A percentile compares a stretch with the other conserved stretches of the same genome.
Conservation (phyloP, 2,329 filamentous ascomycete species). For the Neonectria sp. region DNA sequence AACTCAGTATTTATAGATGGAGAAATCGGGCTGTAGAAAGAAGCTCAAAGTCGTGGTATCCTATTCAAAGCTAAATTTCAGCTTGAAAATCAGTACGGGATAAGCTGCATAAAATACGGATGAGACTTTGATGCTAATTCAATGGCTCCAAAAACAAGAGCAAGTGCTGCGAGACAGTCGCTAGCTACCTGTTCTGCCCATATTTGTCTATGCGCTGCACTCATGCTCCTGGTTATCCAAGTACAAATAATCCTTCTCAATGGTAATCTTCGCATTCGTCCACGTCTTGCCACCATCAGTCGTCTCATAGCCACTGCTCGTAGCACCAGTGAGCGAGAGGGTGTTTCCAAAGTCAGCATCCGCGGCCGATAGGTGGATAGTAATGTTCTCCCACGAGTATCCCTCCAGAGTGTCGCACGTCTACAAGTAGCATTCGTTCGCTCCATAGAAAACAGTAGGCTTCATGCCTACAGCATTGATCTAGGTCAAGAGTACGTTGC, state of each 20-base stretch:
- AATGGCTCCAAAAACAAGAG: not conserved
- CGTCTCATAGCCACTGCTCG: constrained; percentile 23
- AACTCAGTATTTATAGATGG: too few species aligned
- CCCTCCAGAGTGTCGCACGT: constrained; percentile 24
- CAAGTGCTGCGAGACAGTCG: too few species aligned
- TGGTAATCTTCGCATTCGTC: constrained; percentile 25
- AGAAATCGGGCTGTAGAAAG: too few species aligned
- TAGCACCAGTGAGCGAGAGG: constrained; percentile 20
- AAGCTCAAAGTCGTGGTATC: too few species aligned
- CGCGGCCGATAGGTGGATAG: constrained; percentile 24
- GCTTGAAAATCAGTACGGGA: too few species aligned
- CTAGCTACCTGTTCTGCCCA: too few species aligned
- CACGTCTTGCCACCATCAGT: constrained; percentile 33
- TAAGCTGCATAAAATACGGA: too few species aligned
- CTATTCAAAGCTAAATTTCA: too few species aligned
- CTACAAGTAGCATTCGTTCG: constrained; percentile 33
- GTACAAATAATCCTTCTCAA: constrained; percentile 33
- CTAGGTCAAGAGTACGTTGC: constrained; percentile 28
- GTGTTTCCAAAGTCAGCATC: constrained; percentile 28
- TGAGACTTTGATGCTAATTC: not conserved
- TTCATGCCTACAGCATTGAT: constrained; percentile 35
- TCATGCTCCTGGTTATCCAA: constrained; percentile 32
- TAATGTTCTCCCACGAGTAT: constrained; percentile 31
- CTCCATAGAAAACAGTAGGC: constrained; percentile 31
- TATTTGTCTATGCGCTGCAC: constrained; percentile 17